Evolutionary conservation across 177 flowering plant genomes (phyloP).

Genomic region (Vitis hybrid): DNA sequence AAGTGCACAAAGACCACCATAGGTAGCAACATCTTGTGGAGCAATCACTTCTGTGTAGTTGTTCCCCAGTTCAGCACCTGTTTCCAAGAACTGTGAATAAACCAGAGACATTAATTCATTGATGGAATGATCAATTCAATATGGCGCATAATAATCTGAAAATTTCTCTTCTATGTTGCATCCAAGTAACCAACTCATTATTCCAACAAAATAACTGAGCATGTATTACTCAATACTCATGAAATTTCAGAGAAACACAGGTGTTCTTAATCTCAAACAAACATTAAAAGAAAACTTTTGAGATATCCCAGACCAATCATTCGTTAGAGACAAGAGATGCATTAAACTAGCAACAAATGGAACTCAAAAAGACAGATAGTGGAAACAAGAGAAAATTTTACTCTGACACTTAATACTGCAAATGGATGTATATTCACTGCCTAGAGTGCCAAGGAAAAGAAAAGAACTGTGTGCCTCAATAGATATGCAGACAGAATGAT

Average conservation of each 20-base stretch:
- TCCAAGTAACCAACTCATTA: background rate
- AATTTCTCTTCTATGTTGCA: background rate
- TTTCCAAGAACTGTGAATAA: slow-evolving; percentile 80
- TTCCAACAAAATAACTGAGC: too few species aligned
- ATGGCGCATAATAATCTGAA: background rate
- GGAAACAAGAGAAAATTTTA: background rate
- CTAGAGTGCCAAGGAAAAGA: too few species aligned
- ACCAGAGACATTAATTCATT: background rate
- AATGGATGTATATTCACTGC: background rate
- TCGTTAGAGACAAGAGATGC: background rate
- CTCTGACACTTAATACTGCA: background rate
- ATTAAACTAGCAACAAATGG: background rate
- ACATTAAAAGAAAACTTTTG: background rate
- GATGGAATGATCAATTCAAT: background rate
- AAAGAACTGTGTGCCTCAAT: too few species aligned
- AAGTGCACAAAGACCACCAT: slow-evolving; percentile 99
- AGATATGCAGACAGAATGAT: too few species aligned
- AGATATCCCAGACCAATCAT: background rate
- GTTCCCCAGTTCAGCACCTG: slow-evolving; percentile 73
- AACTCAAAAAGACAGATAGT: background rate
- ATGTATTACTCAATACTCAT: background rate
- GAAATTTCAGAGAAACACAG: background rate
- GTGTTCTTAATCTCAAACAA: background rate
- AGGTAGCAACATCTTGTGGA: slow-evolving; percentile 97
- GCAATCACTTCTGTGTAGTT: slow-evolving; percentile 89